Evolutionary conservation across 2,329 filamentous ascomycete genomes (phyloP).

Genomic region (Fusarium albidum): DNA sequence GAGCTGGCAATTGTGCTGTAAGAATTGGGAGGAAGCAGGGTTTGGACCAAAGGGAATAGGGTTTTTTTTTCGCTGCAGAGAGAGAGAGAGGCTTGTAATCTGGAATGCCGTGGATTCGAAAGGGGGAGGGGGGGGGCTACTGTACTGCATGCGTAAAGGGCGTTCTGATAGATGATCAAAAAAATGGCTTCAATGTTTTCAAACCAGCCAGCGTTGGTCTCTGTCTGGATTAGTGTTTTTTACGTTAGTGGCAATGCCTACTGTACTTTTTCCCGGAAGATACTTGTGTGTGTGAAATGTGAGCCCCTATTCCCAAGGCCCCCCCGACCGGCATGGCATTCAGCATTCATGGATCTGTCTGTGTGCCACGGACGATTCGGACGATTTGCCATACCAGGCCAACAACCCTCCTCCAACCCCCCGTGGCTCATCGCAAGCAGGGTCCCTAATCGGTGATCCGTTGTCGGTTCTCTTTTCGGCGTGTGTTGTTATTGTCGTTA

Average conservation of each 20-base stretch:
- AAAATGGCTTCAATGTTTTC: slow-evolving; percentile 35
- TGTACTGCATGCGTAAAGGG: slow-evolving; percentile 38
- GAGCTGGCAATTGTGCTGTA: slow-evolving; percentile 87
- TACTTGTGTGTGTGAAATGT: too few species aligned
- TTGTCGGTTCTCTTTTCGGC: too few species aligned
- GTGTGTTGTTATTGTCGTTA: too few species aligned
- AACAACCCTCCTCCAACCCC: background rate
- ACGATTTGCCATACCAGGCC: slow-evolving; percentile 18
- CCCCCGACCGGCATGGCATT: too few species aligned
- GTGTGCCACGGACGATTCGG: slow-evolving; percentile 22
- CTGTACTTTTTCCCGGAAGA: background rate
- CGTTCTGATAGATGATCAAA: slow-evolving; percentile 42
- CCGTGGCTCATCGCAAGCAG: slow-evolving; percentile 11
- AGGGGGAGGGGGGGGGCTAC: too few species aligned
- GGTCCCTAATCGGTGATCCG: too few species aligned
- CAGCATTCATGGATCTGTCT: background rate
- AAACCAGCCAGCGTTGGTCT: slow-evolving; percentile 1
- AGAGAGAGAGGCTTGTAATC: slow-evolving; percentile 36
- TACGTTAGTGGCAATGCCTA: slow-evolving; percentile 13
- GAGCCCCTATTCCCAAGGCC: too few species aligned
- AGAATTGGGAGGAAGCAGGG: slow-evolving; percentile 37
- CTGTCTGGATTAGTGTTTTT: background rate
- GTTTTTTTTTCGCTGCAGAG: slow-evolving; percentile 18
- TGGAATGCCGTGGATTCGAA: slow-evolving; percentile 34
- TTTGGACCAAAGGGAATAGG: slow-evolving; percentile 19